A percentile compares a stretch with the other conserved stretches of the same genome.
These are phyloP conservation scores for Geosmithia flava DNA, from an alignment of 2,329 filamentous ascomycete genomes.

Conservation along the genomic window DNA sequence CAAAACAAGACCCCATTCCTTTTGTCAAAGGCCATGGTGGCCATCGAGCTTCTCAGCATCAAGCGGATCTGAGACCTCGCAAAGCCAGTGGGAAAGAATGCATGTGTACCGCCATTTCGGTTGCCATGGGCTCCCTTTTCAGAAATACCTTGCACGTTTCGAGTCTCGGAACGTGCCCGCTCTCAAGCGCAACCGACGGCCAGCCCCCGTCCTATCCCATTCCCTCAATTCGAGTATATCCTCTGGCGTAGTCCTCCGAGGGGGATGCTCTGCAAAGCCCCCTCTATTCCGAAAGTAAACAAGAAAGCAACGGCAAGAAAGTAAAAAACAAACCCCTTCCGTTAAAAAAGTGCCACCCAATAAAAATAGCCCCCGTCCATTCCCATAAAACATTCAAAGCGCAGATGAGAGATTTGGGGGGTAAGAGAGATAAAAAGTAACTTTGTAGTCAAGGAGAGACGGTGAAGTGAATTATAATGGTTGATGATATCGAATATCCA, in stretches of 20 bases:
- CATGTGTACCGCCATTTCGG: too few relatives aligned
- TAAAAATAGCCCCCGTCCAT: neutral
- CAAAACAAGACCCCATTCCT: too few relatives aligned
- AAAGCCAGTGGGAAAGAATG: too few relatives aligned
- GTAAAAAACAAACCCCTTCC: neutral
- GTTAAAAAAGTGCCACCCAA: neutral
- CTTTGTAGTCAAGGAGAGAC: constrained; percentile 21
- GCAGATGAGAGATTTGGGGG: too few relatives aligned
- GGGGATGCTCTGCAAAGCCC: neutral
- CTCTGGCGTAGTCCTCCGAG: neutral
- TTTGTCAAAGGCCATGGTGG: too few relatives aligned
- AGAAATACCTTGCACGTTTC: neutral
- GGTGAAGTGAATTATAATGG: constrained; percentile 25
- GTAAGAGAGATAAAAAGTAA: neutral
- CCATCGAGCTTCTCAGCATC: too few relatives aligned
- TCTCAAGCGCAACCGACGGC: neutral
- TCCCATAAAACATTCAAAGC: neutral
- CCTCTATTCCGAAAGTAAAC: neutral
- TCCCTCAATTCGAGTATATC: neutral
- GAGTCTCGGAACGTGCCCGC: neutral
- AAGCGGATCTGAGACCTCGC: too few relatives aligned
- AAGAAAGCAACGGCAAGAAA: neutral
- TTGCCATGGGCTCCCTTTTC: neutral
- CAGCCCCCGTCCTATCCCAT: too few relatives aligned
- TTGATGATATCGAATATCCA: constrained; percentile 7